These are phyloP conservation scores for Starmerella bombi DNA, from an alignment of 805 yeast genomes.

Conservation along the genomic window DNA sequence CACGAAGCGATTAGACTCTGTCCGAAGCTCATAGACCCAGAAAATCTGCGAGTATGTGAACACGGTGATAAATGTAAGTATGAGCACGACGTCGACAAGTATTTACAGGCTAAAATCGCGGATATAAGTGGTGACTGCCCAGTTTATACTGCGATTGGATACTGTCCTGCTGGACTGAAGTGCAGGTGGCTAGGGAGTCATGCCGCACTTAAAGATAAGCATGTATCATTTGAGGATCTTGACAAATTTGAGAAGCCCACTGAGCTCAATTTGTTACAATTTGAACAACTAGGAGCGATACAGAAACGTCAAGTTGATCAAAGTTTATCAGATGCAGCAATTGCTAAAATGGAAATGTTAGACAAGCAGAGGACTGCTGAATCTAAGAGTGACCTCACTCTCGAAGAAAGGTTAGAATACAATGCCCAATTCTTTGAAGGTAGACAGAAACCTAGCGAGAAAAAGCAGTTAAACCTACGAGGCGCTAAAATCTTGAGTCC, in stretches of 20 bases:
- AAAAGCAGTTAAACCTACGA: slow-evolving; percentile 53
- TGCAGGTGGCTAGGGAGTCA: slow-evolving; percentile 85
- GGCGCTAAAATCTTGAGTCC: slow-evolving; percentile 86
- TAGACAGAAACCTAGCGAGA: slow-evolving; percentile 65
- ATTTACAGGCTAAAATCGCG: slow-evolving; percentile 48
- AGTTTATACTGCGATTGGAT: slow-evolving; percentile 65
- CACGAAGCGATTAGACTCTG: slow-evolving; percentile 20
- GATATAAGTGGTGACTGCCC: slow-evolving; percentile 79
- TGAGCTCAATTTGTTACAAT: slow-evolving; percentile 11
- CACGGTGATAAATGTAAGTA: slow-evolving; percentile 63
- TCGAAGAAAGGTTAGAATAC: slow-evolving; percentile 40
- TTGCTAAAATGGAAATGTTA: slow-evolving; percentile 37
- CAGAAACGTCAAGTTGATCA: slow-evolving; percentile 53
- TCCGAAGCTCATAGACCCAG: slow-evolving; percentile 13
- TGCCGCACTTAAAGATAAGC: slow-evolving; percentile 8
- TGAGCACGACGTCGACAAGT: slow-evolving; percentile 59
- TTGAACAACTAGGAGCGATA: slow-evolving; percentile 24
- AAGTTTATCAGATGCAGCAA: slow-evolving; percentile 41
- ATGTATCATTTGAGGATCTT: neutral
- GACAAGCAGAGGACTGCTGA: slow-evolving; percentile 14
- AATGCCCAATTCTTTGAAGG: slow-evolving; percentile 56
- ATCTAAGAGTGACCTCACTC: slow-evolving; percentile 41
- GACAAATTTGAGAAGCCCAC: slow-evolving; percentile 6
- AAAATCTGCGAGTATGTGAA: slow-evolving; percentile 27
- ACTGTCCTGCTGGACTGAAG: slow-evolving; percentile 83